Conservation (phyloP, 1,139 yeast genomes). For the Casaregolazyma lundiana region DNA sequence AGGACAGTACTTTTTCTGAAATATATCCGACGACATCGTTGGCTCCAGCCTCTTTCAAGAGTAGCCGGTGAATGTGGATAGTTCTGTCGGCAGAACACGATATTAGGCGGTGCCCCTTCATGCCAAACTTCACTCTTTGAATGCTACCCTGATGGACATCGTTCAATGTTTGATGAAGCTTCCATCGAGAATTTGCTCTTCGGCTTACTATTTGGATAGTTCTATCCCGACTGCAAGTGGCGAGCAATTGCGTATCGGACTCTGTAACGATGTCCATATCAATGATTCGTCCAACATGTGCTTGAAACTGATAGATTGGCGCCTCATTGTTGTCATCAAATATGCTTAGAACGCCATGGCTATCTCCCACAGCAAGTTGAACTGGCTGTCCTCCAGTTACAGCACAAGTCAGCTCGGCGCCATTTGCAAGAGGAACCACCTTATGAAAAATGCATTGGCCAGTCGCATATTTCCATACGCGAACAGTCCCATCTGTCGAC, state of each 20-base stretch:
- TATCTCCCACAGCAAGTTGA: neutral
- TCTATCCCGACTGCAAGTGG: slow-evolving; percentile 50
- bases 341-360: slow-evolving; percentile 2
- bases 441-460: neutral
- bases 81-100: slow-evolving; percentile 60
- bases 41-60: slow-evolving; percentile 19
- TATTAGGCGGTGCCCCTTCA: slow-evolving; percentile 35
- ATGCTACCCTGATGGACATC: slow-evolving; percentile 56
- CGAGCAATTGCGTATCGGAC: slow-evolving; percentile 17
- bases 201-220: slow-evolving; percentile 51
- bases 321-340: neutral
- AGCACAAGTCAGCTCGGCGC: slow-evolving; percentile 9
- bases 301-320: slow-evolving; percentile 20
- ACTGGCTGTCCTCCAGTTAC: neutral
- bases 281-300: slow-evolving; percentile 28
- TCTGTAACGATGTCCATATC: slow-evolving; percentile 22
- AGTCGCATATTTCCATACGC: slow-evolving; percentile 21
- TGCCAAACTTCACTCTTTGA: slow-evolving; percentile 34
- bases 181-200: slow-evolving; percentile 38
- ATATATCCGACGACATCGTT: slow-evolving; percentile 22
- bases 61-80: slow-evolving; percentile 46
- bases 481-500: slow-evolving; percentile 26
- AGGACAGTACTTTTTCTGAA: slow-evolving; percentile 46
- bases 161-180: slow-evolving; percentile 47
- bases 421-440: neutral